Evolutionary conservation across 2,329 filamentous ascomycete species (phyloP).

Genomic region (Fusarium chuoi): DNA sequence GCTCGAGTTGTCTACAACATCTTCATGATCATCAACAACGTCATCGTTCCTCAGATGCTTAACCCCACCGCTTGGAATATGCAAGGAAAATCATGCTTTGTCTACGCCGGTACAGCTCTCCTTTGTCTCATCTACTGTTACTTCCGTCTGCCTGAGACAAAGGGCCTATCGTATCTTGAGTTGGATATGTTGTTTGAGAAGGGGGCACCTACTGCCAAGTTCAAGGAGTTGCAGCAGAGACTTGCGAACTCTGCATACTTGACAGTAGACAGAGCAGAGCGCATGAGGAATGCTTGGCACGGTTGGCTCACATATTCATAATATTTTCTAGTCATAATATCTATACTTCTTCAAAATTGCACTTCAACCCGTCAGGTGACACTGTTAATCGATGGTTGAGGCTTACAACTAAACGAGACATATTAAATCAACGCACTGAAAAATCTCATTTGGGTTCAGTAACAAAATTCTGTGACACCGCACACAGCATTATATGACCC

Average conservation of each 20-base stretch:
- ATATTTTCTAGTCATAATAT: background rate
- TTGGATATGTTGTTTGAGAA: constrained; percentile 44
- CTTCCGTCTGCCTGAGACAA: constrained; percentile 43
- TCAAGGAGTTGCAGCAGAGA: constrained; percentile 44
- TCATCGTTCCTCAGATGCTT: constrained; percentile 39
- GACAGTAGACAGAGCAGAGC: constrained; percentile 26
- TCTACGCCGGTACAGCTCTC: constrained; percentile 30
- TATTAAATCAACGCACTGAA: too few relatives aligned
- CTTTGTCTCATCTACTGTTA: constrained; percentile 40
- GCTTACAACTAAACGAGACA: too few relatives aligned
- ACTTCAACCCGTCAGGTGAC: accelerated
- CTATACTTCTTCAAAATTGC: too few relatives aligned
- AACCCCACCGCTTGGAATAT: constrained; percentile 42
- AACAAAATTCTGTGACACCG: background rate
- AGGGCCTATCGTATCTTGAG: constrained; percentile 40
- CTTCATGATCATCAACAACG: constrained; percentile 38
- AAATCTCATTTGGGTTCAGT: too few relatives aligned
- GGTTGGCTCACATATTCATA: constrained; percentile 40
- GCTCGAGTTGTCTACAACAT: constrained; percentile 44
- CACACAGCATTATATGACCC: too few relatives aligned
- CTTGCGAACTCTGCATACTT: constrained; percentile 33
- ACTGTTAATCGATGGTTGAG: too few relatives aligned
- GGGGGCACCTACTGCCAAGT: constrained; percentile 35
- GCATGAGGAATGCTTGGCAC: constrained; percentile 41
- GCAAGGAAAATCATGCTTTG: constrained; percentile 41